These are phyloP conservation scores for Eutypa lata DNA, from an alignment of 2,329 filamentous ascomycete genomes.

Conservation along the genomic window DNA sequence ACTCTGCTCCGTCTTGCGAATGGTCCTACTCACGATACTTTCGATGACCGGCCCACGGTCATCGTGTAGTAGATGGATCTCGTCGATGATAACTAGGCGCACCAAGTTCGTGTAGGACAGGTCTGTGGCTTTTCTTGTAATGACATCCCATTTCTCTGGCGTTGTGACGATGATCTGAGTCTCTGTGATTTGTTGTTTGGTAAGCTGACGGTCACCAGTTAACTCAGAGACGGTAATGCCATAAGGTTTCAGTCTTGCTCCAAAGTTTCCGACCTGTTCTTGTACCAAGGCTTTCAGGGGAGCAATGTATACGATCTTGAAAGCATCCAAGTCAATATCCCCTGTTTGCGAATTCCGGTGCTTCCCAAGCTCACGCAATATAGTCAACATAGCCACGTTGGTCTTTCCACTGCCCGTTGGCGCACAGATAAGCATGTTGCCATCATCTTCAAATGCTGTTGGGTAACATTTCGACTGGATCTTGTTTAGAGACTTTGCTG, in stretches of 20 bases:
- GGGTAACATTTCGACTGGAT: slow-evolving; percentile 94
- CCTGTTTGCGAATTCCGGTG: slow-evolving; percentile 84
- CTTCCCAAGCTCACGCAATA: slow-evolving; percentile 94
- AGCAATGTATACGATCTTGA: slow-evolving; percentile 98
- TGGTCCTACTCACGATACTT: slow-evolving; percentile 92
- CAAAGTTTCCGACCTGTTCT: slow-evolving; percentile 97
- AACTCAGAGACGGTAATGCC: slow-evolving; percentile 93
- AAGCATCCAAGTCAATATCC: slow-evolving; percentile 92
- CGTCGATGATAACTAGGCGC: slow-evolving; percentile 91
- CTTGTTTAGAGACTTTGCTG: slow-evolving; percentile 83
- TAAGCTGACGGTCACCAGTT: slow-evolving; percentile 95
- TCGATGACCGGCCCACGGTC: slow-evolving; percentile 95
- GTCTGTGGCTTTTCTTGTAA: slow-evolving; percentile 95
- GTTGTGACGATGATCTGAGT: slow-evolving; percentile 98
- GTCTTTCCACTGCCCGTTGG: slow-evolving; percentile 98
- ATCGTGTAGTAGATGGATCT: slow-evolving; percentile 96
- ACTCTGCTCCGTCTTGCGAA: slow-evolving; percentile 89
- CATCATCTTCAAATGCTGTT: slow-evolving; percentile 87
- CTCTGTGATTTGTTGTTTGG: slow-evolving; percentile 96
- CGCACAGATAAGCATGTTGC: slow-evolving; percentile 96
- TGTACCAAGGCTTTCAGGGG: slow-evolving; percentile 94
- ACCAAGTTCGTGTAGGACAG: slow-evolving; percentile 97
- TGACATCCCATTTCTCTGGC: slow-evolving; percentile 98
- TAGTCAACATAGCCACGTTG: slow-evolving; percentile 96
- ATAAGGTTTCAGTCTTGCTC: slow-evolving; percentile 83